Evolutionary conservation across 2,329 filamentous ascomycete species (phyloP), one percentile per base, ranked within the genome.

Genomic region (Fusarium paranaense): DNA sequence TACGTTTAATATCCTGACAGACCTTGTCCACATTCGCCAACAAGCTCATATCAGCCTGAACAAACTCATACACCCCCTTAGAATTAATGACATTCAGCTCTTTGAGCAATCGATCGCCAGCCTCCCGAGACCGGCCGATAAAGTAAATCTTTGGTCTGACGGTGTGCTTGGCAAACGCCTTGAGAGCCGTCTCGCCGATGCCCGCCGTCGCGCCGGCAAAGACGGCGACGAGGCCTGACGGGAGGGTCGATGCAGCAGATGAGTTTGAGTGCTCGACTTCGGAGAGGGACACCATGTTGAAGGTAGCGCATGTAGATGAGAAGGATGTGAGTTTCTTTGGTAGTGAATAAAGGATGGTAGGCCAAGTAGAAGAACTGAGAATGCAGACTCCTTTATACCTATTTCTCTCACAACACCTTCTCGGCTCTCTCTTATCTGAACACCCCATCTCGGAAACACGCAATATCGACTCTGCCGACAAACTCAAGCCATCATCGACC

Each of bases 121-220:
- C 81, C 18, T 74, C 69, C 70, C 82, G 71, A 2, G 80, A 83
- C 2, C 89, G 85, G 1, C 88, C 88, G 42, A 90, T 72, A 40
- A 90, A 83, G 76, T 91, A 90, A 33, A 88, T 82, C 20, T 80
- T 85, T 1, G 88, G 87, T 1, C 74, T 77, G 3, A 72, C 66
- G 3, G 85, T 78, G 20, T 84, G 74, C 45, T 83, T 82, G 13
- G 83, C 82, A 45, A 90, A 86, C 25, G 83, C 78, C 61, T 85
- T 86, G 18, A 89, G 78, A 0, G 87, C 84, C 14, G 83, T 78
- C 68, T 87, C 82, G 9, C 88, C 88, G 50, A 90, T 89, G n/a
- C 88, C 88, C 40, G 84, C 84, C 5, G 88, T 90, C 32, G 85
- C 88, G 37, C 88, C 87, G 5, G 88, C 84, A 64, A 90, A 89